A percentile compares a stretch with the other conserved stretches of the same genome.
These are phyloP conservation scores for Phytophthora quininea DNA, from an alignment of 352 stramenopile genomes.

Conservation along the genomic window DNA sequence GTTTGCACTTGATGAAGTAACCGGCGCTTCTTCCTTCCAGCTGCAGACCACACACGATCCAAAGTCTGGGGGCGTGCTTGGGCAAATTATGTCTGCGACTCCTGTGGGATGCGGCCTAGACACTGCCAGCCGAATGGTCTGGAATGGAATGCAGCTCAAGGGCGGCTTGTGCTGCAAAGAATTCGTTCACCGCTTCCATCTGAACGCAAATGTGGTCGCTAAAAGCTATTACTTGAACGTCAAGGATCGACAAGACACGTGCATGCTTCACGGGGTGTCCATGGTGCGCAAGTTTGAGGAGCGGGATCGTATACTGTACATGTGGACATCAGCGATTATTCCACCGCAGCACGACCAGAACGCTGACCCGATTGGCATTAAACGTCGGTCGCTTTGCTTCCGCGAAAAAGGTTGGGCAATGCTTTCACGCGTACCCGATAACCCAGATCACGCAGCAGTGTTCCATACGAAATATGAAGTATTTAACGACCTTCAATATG, in stretches of 20 bases:
- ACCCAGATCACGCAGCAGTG: constrained; percentile 5
- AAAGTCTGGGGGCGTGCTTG: not conserved
- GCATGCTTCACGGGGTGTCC: constrained; percentile 9
- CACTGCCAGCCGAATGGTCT: constrained; percentile 5
- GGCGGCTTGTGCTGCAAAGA: constrained; percentile 14
- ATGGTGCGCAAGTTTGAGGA: constrained; percentile 12
- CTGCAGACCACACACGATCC: constrained; percentile 24
- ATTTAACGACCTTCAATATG: not conserved
- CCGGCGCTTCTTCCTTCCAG: constrained; percentile 3
- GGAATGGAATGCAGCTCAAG: constrained; percentile 16
- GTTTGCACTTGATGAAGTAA: constrained; percentile 1
- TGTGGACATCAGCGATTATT: constrained; percentile 15
- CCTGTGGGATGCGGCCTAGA: constrained; percentile 6
- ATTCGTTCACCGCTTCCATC: constrained; percentile 7
- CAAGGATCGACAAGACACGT: too few species aligned
- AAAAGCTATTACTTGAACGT: constrained; percentile 14
- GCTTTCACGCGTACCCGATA: constrained; percentile 6
- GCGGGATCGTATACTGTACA: constrained; percentile 13
- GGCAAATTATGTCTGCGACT: constrained; percentile 9
- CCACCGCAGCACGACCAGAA: not conserved
- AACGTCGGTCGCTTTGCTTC: not conserved
- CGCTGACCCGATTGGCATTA: not conserved
- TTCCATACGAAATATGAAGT: constrained; percentile 10
- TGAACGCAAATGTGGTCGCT: constrained; percentile 5
- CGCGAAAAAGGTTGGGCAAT: constrained; percentile 14